Base-by-base conservation (phyloP, 139 green algal genomes). In the Picochlorum sp. region DNA sequence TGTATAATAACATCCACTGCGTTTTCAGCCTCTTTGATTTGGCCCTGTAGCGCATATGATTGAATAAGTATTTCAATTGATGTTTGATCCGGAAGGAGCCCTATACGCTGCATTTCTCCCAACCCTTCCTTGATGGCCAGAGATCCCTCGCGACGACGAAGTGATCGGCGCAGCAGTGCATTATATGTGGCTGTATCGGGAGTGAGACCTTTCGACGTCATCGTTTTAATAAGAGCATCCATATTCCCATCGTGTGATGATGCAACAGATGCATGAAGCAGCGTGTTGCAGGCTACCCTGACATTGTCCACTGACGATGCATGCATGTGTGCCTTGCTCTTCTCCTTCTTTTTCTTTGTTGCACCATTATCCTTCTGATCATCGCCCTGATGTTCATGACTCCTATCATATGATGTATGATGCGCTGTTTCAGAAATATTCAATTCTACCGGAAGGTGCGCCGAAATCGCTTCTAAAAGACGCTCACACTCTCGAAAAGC, bases 71-170 rank as follows among this genome's bases (percentile, higher is more conserved):
- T 28, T 50, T 28, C 23, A 11, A 45, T 45, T 1, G 58, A 45
- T 18, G 23, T 50, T 18, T 16, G 15, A 26, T 28, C 23, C 15
- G 58, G 58, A 30, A 18, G n/a, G 7, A 65, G 58, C 14, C 58
- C 58, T 15, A 65, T 21, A 9, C 20, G 13, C 21, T 52, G 13
- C 58, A 65, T 65, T 26, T 65, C 58, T n/a, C 13, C n/a, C 23
- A 65, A 18, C 13, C 58, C 58, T 52, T 65, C 58, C 23, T 65
- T 28, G 23, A 65, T 51, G 26, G 58, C 21, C n/a, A 18, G n/a
- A 57, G 58, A 31, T 15, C 58, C 58, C 21, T 65, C 58, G 2
- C 58, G 20, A 9, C 44, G 20, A 9, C 23, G n/a, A 7, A 59
- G 13, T 18, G 58, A 28, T 28, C 20, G 20, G 13, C 23, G 57